Evolutionary conservation across 768 basidiomycete species (phyloP), one percentile per base, ranked within the genome.

Genomic region (Lentinula sp.): DNA sequence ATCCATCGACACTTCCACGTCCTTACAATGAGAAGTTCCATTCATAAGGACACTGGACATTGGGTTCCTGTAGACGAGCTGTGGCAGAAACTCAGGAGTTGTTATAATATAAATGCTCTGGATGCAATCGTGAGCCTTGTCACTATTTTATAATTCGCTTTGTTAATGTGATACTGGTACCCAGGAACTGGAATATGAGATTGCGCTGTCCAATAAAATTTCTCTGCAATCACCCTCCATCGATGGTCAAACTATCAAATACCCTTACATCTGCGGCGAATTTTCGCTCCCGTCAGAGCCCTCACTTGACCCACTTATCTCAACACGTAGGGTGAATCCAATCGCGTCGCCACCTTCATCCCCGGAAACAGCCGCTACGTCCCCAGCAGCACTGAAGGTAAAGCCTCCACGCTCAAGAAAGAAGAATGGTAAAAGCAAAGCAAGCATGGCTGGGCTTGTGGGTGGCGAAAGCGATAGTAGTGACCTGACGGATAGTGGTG

Each of bases 401-500:
- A 60, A 60, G 37, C 20, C 18, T 42, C 10, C 50, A n/a, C 46
- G 48, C 6, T 62, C 66, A 20, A 56, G 37, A 15, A 77, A 75
- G 65, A 78, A 73, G 37, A 77, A 79, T 46, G 75, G 78, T 23
- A 79, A 76, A 63, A 83, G 80, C 23, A 85, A 84, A 65, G 78
- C 83, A 6, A 82, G 85, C 60, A 75, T 87, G 73, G 88, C 89
- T 0, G 90, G 90, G 0, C 72, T 91, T n/a, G 82, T 91, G 2
- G 85, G 84, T 13, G 90, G 90, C 1, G 90, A 93, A 67, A 92
- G 91, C 68, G 91, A 92, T 64, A 90, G 88, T 66, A 92, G 91
- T 64, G 91, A 88, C 32, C 70, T 93, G 66, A 93, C 90, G 3
- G 90, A 92, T 71, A 91, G 89, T 63, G 89, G 85, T 6, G 91